Percentiles rank a stretch among this genome's conserved stretches.
Evolutionary conservation across 2,329 filamentous ascomycete genomes (phyloP).

Genomic region (Emmonsiellopsis sp.): DNA sequence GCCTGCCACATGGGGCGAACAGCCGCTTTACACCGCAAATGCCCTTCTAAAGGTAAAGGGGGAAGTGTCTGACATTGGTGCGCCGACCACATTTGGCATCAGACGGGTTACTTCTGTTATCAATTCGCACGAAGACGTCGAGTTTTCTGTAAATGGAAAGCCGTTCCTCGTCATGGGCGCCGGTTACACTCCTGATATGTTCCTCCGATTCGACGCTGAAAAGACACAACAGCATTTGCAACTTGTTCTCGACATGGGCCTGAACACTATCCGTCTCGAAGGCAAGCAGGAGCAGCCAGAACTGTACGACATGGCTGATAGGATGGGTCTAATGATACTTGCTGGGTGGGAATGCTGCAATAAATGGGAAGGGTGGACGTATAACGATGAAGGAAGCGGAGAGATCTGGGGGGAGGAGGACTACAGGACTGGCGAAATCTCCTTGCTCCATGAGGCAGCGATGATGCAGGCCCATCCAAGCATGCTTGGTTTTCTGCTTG

Average conservation of each 20-base stretch:
- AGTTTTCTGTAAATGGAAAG: slow-evolving; percentile 48
- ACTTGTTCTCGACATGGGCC: slow-evolving; percentile 51
- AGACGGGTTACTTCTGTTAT: slow-evolving; percentile 45
- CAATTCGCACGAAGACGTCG: slow-evolving; percentile 45
- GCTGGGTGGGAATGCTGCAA: slow-evolving; percentile 60
- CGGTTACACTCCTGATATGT: slow-evolving; percentile 54
- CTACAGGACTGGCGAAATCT: slow-evolving; percentile 46
- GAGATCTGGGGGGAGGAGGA: slow-evolving; percentile 44
- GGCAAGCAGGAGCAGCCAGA: slow-evolving; percentile 57
- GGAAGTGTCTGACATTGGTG: slow-evolving; percentile 26
- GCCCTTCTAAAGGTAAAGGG: slow-evolving; percentile 20
- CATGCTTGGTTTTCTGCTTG: slow-evolving; percentile 50
- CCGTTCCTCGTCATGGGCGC: slow-evolving; percentile 54
- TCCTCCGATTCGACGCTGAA: slow-evolving; percentile 47
- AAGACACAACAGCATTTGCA: slow-evolving; percentile 43
- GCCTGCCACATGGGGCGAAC: slow-evolving; percentile 51
- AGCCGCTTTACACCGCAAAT: slow-evolving; percentile 41
- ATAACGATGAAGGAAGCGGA: slow-evolving; percentile 46
- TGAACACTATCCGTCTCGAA: slow-evolving; percentile 56
- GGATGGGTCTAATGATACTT: slow-evolving; percentile 53
- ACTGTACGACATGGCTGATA: slow-evolving; percentile 51
- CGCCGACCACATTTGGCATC: slow-evolving; percentile 41
- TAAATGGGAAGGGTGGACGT: slow-evolving; percentile 58
- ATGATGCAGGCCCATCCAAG: slow-evolving; percentile 55
- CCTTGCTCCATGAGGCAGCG: slow-evolving; percentile 51